A percentile compares a stretch with the other conserved stretches of the same genome.
These are phyloP conservation scores for Meredithiella fracta DNA, from an alignment of 2,329 filamentous ascomycete genomes.

Conservation along the genomic window DNA sequence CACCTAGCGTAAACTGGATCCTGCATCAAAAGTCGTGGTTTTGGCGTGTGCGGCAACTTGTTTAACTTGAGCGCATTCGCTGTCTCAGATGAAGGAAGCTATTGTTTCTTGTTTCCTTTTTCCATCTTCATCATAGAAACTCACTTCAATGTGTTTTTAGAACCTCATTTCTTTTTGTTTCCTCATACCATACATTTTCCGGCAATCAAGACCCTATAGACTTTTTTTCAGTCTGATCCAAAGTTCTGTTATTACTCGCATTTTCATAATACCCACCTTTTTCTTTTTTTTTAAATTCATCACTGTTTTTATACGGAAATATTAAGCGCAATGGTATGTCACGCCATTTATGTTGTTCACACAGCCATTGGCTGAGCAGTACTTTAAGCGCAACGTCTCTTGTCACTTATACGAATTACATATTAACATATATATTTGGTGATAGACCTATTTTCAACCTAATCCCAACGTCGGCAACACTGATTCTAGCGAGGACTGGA, in stretches of 20 bases:
- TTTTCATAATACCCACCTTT: constrained; percentile 2
- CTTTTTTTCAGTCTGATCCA: constrained; percentile 2
- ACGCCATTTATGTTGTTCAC: not conserved
- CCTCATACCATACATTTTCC: not conserved
- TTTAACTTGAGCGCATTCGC: constrained; percentile 1
- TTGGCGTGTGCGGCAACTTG: not conserved
- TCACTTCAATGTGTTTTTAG: not conserved
- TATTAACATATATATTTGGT: not conserved
- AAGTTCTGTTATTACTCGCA: constrained; percentile 8
- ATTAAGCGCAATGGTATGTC: constrained; percentile 10
- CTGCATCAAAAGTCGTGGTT: not conserved
- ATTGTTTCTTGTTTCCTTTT: not conserved
- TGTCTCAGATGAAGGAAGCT: not conserved
- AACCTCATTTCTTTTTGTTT: not conserved
- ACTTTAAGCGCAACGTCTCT: not conserved
- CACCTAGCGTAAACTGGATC: not conserved
- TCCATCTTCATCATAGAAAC: not conserved
- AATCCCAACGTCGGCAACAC: constrained; percentile 52
- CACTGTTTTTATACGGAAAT: constrained; percentile 6
- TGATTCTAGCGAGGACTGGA: constrained; percentile 60
- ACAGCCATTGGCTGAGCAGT: not conserved
- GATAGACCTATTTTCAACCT: constrained; percentile 14
- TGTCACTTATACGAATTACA: not conserved
- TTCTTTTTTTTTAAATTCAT: constrained; percentile 7
- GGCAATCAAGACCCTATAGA: constrained; percentile 2